Conservation (phyloP, 2,329 filamentous ascomycete genomes). For the Hymenoscyphus fructigenus region DNA sequence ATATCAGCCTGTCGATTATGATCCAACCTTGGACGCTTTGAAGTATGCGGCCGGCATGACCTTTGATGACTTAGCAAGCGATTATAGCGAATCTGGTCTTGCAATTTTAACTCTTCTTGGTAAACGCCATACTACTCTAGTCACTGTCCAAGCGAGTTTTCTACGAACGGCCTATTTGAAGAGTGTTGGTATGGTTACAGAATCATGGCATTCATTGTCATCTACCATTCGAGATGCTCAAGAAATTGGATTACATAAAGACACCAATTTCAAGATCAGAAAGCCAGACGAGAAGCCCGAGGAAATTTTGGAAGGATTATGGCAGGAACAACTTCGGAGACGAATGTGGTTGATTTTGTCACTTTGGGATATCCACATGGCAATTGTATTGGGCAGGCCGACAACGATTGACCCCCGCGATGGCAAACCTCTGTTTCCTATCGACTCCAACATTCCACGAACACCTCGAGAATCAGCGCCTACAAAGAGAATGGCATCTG, state of each 20-base stretch:
- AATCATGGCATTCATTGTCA: slow-evolving; percentile 48
- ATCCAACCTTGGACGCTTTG: slow-evolving; percentile 52
- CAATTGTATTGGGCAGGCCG: slow-evolving; percentile 37
- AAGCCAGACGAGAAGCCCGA: slow-evolving; percentile 44
- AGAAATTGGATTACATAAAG: slow-evolving; percentile 58
- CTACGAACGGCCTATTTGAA: slow-evolving; percentile 57
- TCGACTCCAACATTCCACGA: slow-evolving; percentile 52
- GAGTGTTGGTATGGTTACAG: slow-evolving; percentile 57
- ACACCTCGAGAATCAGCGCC: slow-evolving; percentile 50
- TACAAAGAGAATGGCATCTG: slow-evolving; percentile 42
- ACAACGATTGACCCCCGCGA: slow-evolving; percentile 53
- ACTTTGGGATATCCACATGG: slow-evolving; percentile 42
- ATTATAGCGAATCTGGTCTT: slow-evolving; percentile 60
- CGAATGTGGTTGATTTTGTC: slow-evolving; percentile 57
- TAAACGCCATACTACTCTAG: slow-evolving; percentile 55
- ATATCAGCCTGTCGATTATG: slow-evolving; percentile 48
- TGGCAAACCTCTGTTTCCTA: slow-evolving; percentile 48
- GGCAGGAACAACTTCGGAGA: slow-evolving; percentile 56
- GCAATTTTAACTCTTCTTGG: slow-evolving; percentile 54
- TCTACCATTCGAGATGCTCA: slow-evolving; percentile 60
- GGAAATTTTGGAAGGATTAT: slow-evolving; percentile 54
- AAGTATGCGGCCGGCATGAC: slow-evolving; percentile 60
- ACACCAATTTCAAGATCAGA: slow-evolving; percentile 50
- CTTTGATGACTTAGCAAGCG: slow-evolving; percentile 58
- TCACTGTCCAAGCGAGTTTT: slow-evolving; percentile 58